Base-by-base conservation (phyloP, 257 asterid species). In the Echium plantagineum region DNA sequence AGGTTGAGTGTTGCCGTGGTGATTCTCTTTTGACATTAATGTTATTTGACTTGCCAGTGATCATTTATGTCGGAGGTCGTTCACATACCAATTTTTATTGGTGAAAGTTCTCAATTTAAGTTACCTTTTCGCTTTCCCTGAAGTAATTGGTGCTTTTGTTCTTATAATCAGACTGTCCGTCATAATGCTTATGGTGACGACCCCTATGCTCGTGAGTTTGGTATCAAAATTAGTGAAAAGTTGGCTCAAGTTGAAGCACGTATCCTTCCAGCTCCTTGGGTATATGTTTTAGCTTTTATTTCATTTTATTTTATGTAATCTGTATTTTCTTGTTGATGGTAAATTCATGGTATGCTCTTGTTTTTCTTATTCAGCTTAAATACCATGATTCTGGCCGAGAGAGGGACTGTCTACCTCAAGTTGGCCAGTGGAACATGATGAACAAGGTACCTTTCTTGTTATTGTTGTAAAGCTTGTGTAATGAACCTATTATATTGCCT, bases 401-500 rank as follows among this genome's bases (percentile, higher is more conserved):
- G 80, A 93, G 71, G 71, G 94, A 89, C 61, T 89, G 97, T 60
- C 82, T 82, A 55, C 99, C 99, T 0, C 91, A 88, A 80, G 97
- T 89, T 65, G 99, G 99, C 17, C 99, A 93, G 58, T 91, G 98
- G 98, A 88, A 91, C 18, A 91, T 91, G 98, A 91, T 88, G 98
- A 85, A 91, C 19, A 88, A 89, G 94, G 98, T 91, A 62, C 47
- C 56, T 55, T 48, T 32, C 47, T 4, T n/a, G 54, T 30, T 58
- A 20, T n/a, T 26, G 12, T 9, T 42, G 49, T 42, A 22, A 26
- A 10, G 13, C 47, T 35, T 42, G 17, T 42, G 3, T 42, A 42
- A 42, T 12, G 49, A 42, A 42, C 49, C 49, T 42, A 17, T 42
- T 42, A 12, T 42, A 12, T 42, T 42, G 49, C 49, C 49, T 42